Conservation (phyloP, 495 filamentous ascomycete species). For the Neurospora sp. region DNA sequence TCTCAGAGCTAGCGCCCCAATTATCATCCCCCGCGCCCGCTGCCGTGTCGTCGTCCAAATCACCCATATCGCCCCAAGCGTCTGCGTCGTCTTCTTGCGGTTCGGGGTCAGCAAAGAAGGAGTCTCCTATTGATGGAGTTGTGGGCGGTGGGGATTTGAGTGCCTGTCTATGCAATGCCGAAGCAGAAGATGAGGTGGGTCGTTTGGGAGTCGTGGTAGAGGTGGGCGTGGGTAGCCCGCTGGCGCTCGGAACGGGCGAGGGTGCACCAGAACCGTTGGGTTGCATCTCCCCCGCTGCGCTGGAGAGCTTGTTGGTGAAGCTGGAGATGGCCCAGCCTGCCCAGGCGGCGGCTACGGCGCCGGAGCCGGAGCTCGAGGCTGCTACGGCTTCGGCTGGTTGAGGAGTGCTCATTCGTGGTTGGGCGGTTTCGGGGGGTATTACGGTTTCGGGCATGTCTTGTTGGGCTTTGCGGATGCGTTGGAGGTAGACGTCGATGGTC, state of each 20-base stretch:
- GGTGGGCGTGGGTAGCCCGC: slow-evolving; percentile 3
- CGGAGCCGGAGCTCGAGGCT: slow-evolving; percentile 22
- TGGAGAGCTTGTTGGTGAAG: slow-evolving; percentile 88
- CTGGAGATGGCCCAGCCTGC: slow-evolving; percentile 96
- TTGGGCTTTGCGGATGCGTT: slow-evolving; percentile 69
- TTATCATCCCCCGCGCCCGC: slow-evolving; percentile 17
- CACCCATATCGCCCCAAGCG: slow-evolving; percentile 63
- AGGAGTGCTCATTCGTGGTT: slow-evolving; percentile 66
- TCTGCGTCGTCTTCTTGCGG: slow-evolving; percentile 46
- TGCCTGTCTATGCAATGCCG: slow-evolving; percentile 42
- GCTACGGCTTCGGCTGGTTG: slow-evolving; percentile 49
- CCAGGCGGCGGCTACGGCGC: slow-evolving; percentile 40
- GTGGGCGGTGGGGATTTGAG: slow-evolving; percentile 34
- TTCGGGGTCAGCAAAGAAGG: slow-evolving; percentile 32
- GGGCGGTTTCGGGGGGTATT: slow-evolving; percentile 39
- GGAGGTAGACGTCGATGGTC: slow-evolving; percentile 80
- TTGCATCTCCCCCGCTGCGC: slow-evolving; percentile 78
- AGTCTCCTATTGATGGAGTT: slow-evolving; percentile 32
- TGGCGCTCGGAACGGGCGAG: slow-evolving; percentile 12
- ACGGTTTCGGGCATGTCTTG: slow-evolving; percentile 71
- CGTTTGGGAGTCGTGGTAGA: slow-evolving; percentile 13
- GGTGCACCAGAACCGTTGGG: slow-evolving; percentile 14
- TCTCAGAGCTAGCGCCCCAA: slow-evolving; percentile 38
- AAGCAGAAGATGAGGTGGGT: slow-evolving; percentile 34
- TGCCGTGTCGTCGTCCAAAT: slow-evolving; percentile 47